Conservation (phyloP, 441 rosid species). For the Kokia cookei region DNA sequence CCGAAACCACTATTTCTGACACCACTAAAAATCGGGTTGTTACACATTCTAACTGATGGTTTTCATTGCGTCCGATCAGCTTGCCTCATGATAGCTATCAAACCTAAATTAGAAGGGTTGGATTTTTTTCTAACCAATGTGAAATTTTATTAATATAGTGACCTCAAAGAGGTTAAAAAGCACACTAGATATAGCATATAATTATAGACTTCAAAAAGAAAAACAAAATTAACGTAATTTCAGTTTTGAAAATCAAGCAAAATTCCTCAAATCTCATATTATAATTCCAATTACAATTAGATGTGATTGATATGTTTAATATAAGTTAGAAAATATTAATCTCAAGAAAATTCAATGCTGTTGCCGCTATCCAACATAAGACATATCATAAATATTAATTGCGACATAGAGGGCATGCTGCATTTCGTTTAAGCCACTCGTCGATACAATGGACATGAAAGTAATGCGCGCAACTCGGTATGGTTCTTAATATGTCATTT, state of each 20-base stretch:
- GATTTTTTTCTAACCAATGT: too few species aligned
- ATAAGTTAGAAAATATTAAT: background rate
- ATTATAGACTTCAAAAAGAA: background rate
- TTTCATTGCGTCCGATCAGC: too few species aligned
- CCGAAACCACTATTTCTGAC: too few species aligned
- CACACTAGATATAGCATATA: too few species aligned
- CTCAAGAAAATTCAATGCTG: background rate
- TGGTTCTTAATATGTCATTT: background rate
- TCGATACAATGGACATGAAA: background rate
- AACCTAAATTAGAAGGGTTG: too few species aligned
- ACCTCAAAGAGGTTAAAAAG: too few species aligned
- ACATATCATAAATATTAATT: background rate
- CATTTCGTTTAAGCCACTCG: constrained; percentile 1
- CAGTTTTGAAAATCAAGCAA: background rate
- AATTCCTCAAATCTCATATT: background rate
- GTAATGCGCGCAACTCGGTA: background rate
- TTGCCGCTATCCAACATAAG: background rate
- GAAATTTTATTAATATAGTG: too few species aligned
- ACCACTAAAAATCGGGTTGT: too few species aligned
- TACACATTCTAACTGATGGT: too few species aligned
- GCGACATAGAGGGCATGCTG: background rate
- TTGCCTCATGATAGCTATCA: too few species aligned
- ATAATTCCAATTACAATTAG: background rate
- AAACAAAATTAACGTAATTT: too few species aligned
- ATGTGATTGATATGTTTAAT: background rate